Evolutionary conservation across 495 filamentous ascomycete genomes (phyloP).

Genomic region (Daldinia grandis): DNA sequence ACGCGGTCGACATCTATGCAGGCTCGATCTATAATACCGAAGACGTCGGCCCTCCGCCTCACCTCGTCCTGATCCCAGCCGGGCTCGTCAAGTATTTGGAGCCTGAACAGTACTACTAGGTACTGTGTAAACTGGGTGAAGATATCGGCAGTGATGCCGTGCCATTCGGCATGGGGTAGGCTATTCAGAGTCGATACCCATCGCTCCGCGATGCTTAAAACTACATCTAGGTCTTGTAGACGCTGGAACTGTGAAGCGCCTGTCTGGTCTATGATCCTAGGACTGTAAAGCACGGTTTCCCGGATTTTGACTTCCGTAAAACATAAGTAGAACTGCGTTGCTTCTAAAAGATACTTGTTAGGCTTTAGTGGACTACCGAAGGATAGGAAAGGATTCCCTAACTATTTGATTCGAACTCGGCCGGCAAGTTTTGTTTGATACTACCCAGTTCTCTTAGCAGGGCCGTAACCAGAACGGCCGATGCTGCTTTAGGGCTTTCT

Average conservation of each 20-base stretch:
- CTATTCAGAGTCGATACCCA: constrained; percentile 51
- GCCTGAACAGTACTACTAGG: constrained; percentile 53
- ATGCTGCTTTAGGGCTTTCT: constrained; percentile 13
- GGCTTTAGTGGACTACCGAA: background rate
- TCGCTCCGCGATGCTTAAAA: constrained; percentile 50
- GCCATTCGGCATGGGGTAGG: constrained; percentile 45
- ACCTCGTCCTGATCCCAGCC: constrained; percentile 43
- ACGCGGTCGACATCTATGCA: constrained; percentile 19
- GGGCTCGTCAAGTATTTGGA: constrained; percentile 49
- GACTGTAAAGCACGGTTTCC: constrained; percentile 11
- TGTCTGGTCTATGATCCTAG: constrained; percentile 17
- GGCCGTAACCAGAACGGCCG: constrained; percentile 9
- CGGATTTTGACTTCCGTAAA: constrained; percentile 29
- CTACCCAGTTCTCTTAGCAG: constrained; percentile 30
- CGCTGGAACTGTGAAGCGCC: constrained; percentile 32
- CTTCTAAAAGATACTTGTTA: constrained; percentile 19
- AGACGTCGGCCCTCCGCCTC: constrained; percentile 31
- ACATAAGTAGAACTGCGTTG: constrained; percentile 25
- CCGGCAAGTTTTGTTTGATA: constrained; percentile 30
- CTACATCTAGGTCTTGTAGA: constrained; percentile 29
- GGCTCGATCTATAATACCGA: constrained; percentile 30
- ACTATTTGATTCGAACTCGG: constrained; percentile 27
- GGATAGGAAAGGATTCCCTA: background rate
- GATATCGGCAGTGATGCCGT: constrained; percentile 49
- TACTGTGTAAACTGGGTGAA: constrained; percentile 56